Conservation (phyloP, 23 red algal species). For the Porphyridium purpureum region DNA sequence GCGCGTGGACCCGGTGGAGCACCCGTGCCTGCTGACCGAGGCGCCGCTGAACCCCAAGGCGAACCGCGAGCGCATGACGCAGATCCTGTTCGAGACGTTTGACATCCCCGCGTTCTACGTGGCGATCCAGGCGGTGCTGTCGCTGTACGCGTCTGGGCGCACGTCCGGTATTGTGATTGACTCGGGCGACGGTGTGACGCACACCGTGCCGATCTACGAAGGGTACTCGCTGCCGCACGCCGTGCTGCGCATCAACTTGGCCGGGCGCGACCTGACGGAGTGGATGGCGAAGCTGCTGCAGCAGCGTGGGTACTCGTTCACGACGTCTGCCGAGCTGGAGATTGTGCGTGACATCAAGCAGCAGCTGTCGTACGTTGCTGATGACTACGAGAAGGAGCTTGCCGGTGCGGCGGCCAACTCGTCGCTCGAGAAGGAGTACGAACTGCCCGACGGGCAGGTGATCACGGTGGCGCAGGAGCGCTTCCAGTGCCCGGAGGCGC, state of each 20-base stretch:
- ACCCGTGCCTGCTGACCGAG: constrained; percentile 86
- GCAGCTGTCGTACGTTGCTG: constrained; percentile 79
- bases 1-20: constrained; percentile 85
- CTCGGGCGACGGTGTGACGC: constrained; percentile 97
- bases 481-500: constrained; percentile 91
- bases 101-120: constrained; percentile 96
- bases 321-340: constrained; percentile 94
- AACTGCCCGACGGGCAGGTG: constrained; percentile 94
- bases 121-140: constrained; percentile 94
- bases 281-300: constrained; percentile 82
- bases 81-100: constrained; percentile 99
- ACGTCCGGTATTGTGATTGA: constrained; percentile 94
- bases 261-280: constrained; percentile 78
- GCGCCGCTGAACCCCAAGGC: constrained; percentile 94
- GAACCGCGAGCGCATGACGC: constrained; percentile 86
- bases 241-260: constrained; percentile 81
- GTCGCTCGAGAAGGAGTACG: constrained; percentile 93
- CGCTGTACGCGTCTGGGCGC: constrained; percentile 92
- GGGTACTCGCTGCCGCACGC: constrained; percentile 98
- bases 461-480: constrained; percentile 85
- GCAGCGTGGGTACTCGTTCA: constrained; percentile 89
- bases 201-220: constrained; percentile 98
- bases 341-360: constrained; percentile 99
- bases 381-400: constrained; percentile 85
- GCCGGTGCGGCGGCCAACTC: constrained; percentile 33